Percentiles rank a stretch among this genome's conserved stretches.
Evolutionary conservation across 495 filamentous ascomycete genomes (phyloP).

Genomic region (Annulohypoxylon stygium): DNA sequence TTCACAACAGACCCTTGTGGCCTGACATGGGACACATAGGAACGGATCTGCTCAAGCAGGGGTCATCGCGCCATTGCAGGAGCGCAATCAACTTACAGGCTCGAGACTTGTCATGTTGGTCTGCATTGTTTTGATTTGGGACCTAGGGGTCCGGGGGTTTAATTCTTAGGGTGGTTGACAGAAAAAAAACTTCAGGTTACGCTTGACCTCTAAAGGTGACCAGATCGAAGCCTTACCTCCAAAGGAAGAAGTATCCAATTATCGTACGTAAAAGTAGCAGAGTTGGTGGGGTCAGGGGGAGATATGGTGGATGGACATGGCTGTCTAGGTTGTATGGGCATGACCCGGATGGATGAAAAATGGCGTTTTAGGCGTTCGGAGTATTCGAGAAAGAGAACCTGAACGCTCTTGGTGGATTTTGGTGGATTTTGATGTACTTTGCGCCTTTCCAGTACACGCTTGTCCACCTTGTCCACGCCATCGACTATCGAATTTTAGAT

Average conservation of each 20-base stretch:
- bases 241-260: conserved; percentile 36
- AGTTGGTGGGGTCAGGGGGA: conserved; percentile 12
- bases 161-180: conserved; percentile 13
- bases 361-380: conserved; percentile 11
- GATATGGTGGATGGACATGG: background rate
- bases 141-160: conserved; percentile 17
- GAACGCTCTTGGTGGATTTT: too few species aligned
- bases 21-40: conserved; percentile 43
- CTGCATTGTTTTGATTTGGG: conserved; percentile 29
- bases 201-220: conserved; percentile 48
- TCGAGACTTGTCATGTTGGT: conserved; percentile 16
- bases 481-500: conserved; percentile 20
- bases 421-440: background rate
- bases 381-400: conserved; percentile 1
- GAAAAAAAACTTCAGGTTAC: background rate
- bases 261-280: conserved; percentile 35
- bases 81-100: conserved; percentile 22
- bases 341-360: background rate
- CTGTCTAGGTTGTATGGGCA: background rate
- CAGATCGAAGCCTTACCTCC: conserved; percentile 44
- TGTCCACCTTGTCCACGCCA: background rate
- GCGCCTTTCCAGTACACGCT: conserved; percentile 19
- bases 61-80: conserved; percentile 42
- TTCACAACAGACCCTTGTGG: conserved; percentile 32
- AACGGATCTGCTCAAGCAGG: conserved; percentile 39